Percentiles rank a stretch among this genome's conserved stretches.
phyloP scores from a whole-genome alignment of 345 rosid genomes.

The Excoecaria agallocha region DNA sequence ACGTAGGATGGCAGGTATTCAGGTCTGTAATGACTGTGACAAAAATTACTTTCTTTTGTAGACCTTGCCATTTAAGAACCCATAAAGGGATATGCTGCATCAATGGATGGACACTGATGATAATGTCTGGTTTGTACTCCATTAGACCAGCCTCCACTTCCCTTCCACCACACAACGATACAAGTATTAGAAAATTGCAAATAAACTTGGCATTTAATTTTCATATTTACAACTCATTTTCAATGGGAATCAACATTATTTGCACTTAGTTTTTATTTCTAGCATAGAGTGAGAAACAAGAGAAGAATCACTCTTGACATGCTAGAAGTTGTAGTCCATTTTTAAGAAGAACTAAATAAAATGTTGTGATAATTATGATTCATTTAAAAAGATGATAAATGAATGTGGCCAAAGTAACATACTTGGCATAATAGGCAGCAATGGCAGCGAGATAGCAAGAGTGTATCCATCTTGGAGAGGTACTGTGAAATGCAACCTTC shows the following conservation, averaged over 20 bases:
- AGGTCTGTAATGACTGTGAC: conserved; percentile 93
- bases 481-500: conserved; percentile 92
- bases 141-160: conserved; percentile 94
- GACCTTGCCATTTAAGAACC: conserved; percentile 96
- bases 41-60: conserved; percentile 84
- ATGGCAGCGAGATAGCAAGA: conserved; percentile 75
- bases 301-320: neutral
- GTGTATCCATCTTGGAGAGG: conserved; percentile 95
- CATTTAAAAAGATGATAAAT: neutral
- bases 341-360: no score
- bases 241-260: conserved; percentile 6
- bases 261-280: neutral
- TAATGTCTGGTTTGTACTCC: conserved; percentile 93
- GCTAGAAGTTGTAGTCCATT: no score
- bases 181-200: neutral
- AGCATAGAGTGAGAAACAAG: conserved; percentile 14
- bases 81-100: conserved; percentile 95
- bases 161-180: conserved; percentile 40
- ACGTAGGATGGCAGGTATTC: conserved; percentile 87
- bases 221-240: conserved; percentile 15
- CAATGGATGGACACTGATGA: conserved; percentile 92
- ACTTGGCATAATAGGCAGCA: conserved; percentile 98
- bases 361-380: no score
- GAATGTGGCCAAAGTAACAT: conserved; percentile 11
- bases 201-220: neutral